Evolutionary conservation across 2,329 filamentous ascomycete genomes (phyloP).

Genomic region (Ilyonectria robusta): DNA sequence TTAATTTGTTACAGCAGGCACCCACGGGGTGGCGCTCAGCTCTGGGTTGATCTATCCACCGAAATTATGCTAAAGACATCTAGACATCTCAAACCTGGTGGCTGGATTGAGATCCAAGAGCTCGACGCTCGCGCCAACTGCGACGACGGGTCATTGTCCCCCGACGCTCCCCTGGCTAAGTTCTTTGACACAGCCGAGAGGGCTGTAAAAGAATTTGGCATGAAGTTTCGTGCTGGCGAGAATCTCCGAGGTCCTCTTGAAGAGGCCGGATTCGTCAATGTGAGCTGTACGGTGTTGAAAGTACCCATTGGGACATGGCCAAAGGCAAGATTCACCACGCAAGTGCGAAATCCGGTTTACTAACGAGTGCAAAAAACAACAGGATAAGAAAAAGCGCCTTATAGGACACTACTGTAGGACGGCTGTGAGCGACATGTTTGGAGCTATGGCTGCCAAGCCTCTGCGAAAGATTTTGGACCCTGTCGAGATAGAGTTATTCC

Average conservation of each 20-base stretch:
- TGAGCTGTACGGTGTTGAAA: conserved; percentile 39
- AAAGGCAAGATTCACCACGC: conserved; percentile 4
- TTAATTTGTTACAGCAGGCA: background rate
- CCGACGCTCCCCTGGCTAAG: conserved; percentile 49
- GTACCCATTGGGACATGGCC: conserved; percentile 43
- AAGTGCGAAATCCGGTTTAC: accelerated
- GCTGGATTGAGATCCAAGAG: conserved; percentile 51
- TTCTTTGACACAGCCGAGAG: conserved; percentile 42
- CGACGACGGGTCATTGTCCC: conserved; percentile 56
- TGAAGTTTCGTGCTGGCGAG: conserved; percentile 50
- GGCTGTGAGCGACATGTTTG: conserved; percentile 42
- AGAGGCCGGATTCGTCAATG: conserved; percentile 38
- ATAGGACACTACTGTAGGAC: conserved; percentile 37
- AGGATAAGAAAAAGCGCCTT: conserved; percentile 42
- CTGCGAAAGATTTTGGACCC: conserved; percentile 35
- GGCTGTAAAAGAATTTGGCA: conserved; percentile 49
- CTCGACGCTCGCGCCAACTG: conserved; percentile 54
- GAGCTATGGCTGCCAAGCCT: conserved; percentile 44
- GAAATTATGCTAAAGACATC: background rate
- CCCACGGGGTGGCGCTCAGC: background rate
- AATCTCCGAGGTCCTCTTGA: conserved; percentile 28
- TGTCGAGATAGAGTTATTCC: conserved; percentile 37
- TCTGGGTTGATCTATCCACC: background rate
- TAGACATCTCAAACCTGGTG: conserved; percentile 40
- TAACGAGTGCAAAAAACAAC: background rate